Conservation (phyloP, 192 early-diverging fungal species). For the Podila horticola region DNA sequence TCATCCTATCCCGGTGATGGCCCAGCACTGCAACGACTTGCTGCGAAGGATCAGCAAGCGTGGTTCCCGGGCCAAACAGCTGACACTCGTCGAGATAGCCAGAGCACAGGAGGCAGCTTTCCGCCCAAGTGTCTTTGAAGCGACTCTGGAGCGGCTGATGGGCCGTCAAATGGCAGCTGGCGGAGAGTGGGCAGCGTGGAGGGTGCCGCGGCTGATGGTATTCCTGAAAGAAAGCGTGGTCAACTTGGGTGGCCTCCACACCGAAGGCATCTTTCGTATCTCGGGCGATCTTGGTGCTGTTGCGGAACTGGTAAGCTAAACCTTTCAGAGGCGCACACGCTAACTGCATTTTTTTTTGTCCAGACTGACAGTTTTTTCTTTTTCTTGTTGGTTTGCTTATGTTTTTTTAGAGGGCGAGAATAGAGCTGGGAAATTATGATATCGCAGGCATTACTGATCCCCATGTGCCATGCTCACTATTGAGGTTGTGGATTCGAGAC, state of each 20-base stretch:
- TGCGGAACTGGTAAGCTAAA: constrained; percentile 67
- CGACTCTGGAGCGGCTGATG: constrained; percentile 90
- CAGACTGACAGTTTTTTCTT: not conserved
- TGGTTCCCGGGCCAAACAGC: constrained; percentile 83
- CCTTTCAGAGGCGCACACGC: not conserved
- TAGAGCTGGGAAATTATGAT: constrained; percentile 87
- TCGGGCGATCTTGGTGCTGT: constrained; percentile 93
- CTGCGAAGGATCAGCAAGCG: constrained; percentile 77
- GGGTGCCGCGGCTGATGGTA: constrained; percentile 84
- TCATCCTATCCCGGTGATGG: constrained; percentile 62
- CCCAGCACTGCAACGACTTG: constrained; percentile 61
- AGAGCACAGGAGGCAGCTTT: constrained; percentile 85
- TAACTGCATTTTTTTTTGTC: not conserved
- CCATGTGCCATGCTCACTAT: constrained; percentile 89
- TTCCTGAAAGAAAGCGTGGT: constrained; percentile 82
- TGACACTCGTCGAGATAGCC: constrained; percentile 75
- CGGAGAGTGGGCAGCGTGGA: constrained; percentile 57
- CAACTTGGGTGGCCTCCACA: constrained; percentile 76
- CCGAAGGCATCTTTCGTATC: constrained; percentile 97
- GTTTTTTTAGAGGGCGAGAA: constrained; percentile 69
- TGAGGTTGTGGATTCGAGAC: constrained; percentile 96
- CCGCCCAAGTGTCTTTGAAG: constrained; percentile 89
- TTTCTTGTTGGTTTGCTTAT: not conserved
- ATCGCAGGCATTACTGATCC: constrained; percentile 83
- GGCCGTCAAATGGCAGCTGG: constrained; percentile 56